phyloP scores from a whole-genome alignment of 2,329 filamentous ascomycete genomes.

The Pseudogymnoascus pannorum region DNA sequence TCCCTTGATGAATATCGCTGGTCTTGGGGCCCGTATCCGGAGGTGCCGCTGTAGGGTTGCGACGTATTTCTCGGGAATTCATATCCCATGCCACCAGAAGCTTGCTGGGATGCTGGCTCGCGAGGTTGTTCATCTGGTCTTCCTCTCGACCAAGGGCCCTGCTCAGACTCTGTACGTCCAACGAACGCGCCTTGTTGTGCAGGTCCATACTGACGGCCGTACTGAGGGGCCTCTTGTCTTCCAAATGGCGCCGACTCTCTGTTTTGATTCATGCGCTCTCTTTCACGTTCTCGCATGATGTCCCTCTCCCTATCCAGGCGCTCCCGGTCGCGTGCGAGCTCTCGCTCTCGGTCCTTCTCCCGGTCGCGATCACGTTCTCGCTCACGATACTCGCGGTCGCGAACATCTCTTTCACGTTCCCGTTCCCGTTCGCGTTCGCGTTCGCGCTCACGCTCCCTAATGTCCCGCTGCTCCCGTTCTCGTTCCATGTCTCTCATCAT shows the following conservation, averaged over 20 bases:
- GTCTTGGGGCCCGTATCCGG: slow-evolving; percentile 29
- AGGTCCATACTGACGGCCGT: slow-evolving; percentile 19
- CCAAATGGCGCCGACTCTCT: slow-evolving; percentile 1
- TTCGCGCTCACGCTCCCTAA: slow-evolving; percentile 23
- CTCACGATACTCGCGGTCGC: slow-evolving; percentile 22
- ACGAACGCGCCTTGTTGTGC: slow-evolving; percentile 18
- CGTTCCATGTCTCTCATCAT: slow-evolving; percentile 35
- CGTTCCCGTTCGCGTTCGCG: slow-evolving; percentile 38
- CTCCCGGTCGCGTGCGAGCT: slow-evolving; percentile 8
- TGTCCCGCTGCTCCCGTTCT: slow-evolving; percentile 27
- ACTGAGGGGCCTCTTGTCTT: slow-evolving; percentile 8
- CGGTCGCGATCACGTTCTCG: slow-evolving; percentile 39
- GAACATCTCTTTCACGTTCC: slow-evolving; percentile 30
- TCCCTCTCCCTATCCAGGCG: slow-evolving; percentile 15
- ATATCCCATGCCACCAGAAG: slow-evolving; percentile 18
- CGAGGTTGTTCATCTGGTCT: slow-evolving; percentile 14
- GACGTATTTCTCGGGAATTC: slow-evolving; percentile 22
- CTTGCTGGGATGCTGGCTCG: slow-evolving; percentile 15
- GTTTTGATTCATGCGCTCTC: slow-evolving; percentile 1
- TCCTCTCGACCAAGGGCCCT: slow-evolving; percentile 24
- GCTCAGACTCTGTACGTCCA: slow-evolving; percentile 23
- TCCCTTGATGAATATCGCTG: slow-evolving; percentile 23
- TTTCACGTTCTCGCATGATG: slow-evolving; percentile 1
- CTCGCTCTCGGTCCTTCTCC: slow-evolving; percentile 29
- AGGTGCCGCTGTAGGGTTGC: slow-evolving; percentile 21